phyloP scores from a whole-genome alignment of 2,329 filamentous ascomycete genomes.

The Colletotrichum sp. region DNA sequence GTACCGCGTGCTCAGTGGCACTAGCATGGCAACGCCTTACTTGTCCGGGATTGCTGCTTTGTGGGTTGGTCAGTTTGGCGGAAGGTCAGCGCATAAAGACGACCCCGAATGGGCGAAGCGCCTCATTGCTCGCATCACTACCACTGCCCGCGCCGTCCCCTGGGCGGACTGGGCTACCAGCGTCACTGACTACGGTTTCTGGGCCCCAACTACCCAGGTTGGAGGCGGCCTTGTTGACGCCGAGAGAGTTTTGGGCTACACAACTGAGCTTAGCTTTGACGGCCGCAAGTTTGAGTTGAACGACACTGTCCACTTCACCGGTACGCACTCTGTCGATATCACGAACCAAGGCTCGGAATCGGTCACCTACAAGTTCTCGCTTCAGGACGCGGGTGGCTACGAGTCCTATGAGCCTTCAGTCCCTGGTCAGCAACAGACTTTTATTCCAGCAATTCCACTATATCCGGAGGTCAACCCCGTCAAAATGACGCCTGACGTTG shows the following conservation, averaged over 20 bases:
- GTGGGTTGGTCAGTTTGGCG: conserved; percentile 27
- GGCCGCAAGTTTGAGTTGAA: conserved; percentile 46
- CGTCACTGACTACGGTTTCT: neutral
- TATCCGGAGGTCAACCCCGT: neutral
- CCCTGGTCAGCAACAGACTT: neutral
- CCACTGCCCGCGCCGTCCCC: neutral
- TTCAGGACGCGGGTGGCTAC: conserved; percentile 35
- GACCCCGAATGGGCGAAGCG: neutral
- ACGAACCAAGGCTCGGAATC: conserved; percentile 45
- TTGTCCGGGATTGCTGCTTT: neutral
- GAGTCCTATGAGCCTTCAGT: neutral
- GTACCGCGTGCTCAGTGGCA: neutral
- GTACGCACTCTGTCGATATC: conserved; percentile 39
- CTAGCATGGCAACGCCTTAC: neutral
- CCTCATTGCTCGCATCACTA: neutral
- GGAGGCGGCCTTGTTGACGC: conserved; percentile 53
- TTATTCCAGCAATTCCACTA: neutral
- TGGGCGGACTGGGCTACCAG: conserved; percentile 2
- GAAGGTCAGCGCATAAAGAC: conserved; percentile 34
- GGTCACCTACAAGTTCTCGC: conserved; percentile 43
- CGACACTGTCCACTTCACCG: conserved; percentile 49
- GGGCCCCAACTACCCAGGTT: conserved; percentile 32
- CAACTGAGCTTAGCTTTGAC: conserved; percentile 40
- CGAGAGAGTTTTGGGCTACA: conserved; percentile 45
- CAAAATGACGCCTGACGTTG: neutral